Evolutionary conservation across 192 early-diverging fungal species (phyloP).

Genomic region (Chytriomyces confervae): DNA sequence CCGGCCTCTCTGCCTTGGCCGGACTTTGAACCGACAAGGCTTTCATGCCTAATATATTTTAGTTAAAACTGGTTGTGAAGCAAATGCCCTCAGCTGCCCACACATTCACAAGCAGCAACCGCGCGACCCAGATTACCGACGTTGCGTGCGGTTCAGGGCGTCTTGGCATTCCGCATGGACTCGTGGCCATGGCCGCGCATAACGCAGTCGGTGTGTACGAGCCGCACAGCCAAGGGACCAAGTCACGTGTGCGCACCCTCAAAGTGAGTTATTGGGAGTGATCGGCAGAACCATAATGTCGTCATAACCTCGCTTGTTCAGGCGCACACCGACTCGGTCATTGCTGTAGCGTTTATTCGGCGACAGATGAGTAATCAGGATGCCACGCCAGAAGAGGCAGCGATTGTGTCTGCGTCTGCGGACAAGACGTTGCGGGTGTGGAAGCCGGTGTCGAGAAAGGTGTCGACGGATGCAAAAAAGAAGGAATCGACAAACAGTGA

Average conservation of each 20-base stretch:
- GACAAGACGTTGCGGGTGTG: constrained; percentile 81
- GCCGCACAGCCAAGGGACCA: neutral
- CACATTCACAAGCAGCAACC: neutral
- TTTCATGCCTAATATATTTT: too few species aligned
- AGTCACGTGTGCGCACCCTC: neutral
- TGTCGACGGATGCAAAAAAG: neutral
- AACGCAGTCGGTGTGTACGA: neutral
- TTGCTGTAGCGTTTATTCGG: constrained; percentile 74
- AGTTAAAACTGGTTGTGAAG: too few species aligned
- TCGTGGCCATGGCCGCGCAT: constrained; percentile 1
- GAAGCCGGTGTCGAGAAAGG: constrained; percentile 46
- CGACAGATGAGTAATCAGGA: constrained; percentile 47
- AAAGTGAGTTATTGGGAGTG: too few species aligned
- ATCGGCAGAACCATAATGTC: neutral
- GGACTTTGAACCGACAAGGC: too few species aligned
- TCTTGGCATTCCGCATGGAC: neutral
- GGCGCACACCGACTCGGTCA: constrained; percentile 80
- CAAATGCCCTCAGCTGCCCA: too few species aligned
- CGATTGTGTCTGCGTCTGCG: constrained; percentile 80
- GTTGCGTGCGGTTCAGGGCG: neutral
- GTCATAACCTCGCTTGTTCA: constrained; percentile 61
- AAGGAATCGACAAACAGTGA: neutral
- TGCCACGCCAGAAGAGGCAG: constrained; percentile 55
- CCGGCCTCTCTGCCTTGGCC: too few species aligned
- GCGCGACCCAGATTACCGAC: constrained; percentile 1